Conservation (phyloP, 805 yeast species). For the Kodamaea laetipori region DNA sequence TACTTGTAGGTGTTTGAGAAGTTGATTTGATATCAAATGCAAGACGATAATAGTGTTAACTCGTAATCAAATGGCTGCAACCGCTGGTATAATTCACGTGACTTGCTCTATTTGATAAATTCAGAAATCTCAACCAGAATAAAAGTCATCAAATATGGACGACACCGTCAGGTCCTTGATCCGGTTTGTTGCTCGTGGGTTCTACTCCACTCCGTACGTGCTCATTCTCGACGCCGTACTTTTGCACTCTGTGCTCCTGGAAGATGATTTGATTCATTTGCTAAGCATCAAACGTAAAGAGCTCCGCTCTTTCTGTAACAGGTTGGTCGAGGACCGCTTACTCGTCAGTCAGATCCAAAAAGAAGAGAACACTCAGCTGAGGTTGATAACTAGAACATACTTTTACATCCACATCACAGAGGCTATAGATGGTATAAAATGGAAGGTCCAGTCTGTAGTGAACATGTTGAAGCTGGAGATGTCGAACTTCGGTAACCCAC, state of each 20-base stretch:
- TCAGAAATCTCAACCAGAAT: not conserved
- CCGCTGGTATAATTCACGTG: too few relatives aligned
- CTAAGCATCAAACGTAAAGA: constrained; percentile 86
- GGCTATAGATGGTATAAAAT: constrained; percentile 92
- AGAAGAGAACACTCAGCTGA: constrained; percentile 59
- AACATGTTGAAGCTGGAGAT: constrained; percentile 77
- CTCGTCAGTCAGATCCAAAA: constrained; percentile 71
- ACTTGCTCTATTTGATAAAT: too few relatives aligned
- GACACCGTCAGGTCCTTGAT: constrained; percentile 55
- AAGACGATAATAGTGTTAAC: too few relatives aligned
- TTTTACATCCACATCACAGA: constrained; percentile 88
- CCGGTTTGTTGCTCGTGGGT: constrained; percentile 81
- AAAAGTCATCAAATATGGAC: constrained; percentile 36
- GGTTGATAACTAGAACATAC: constrained; percentile 75
- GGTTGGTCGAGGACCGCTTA: constrained; percentile 81
- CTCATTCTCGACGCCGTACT: constrained; percentile 84
- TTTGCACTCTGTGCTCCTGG: constrained; percentile 86
- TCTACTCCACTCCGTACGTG: constrained; percentile 82
- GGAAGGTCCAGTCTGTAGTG: constrained; percentile 92
- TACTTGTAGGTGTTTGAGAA: too few relatives aligned
- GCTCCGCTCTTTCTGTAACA: constrained; percentile 77
- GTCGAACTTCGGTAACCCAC: constrained; percentile 83
- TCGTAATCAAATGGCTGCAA: too few relatives aligned
- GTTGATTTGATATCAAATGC: too few relatives aligned
- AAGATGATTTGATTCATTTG: constrained; percentile 83